phyloP scores from a whole-genome alignment of 306 rosid species.

The Malus sieversii region DNA sequence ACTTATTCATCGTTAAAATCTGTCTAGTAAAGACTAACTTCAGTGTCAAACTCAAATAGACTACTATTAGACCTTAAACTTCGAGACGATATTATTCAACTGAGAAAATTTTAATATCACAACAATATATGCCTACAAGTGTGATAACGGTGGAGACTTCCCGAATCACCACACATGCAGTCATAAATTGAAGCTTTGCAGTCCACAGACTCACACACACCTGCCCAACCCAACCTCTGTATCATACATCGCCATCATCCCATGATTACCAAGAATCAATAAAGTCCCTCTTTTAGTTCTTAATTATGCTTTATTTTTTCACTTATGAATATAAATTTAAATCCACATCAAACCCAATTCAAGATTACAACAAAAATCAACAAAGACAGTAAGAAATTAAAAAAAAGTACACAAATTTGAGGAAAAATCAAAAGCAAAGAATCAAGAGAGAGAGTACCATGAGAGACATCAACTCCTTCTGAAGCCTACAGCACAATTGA shows the following conservation, averaged over 20 bases:
- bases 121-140: not conserved
- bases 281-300: not conserved
- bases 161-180: not conserved
- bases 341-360: not conserved
- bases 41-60: not conserved
- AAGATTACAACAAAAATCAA: not conserved
- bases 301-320: not conserved
- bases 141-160: not conserved
- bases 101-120: not conserved
- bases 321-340: not conserved
- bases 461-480: conserved; percentile 96
- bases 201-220: not conserved
- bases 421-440: conserved; percentile 1
- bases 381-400: not conserved
- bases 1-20: not conserved
- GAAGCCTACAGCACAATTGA: conserved; percentile 48
- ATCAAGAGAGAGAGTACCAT: conserved; percentile 47
- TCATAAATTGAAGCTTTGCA: not conserved
- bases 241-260: not conserved
- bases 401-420: not conserved
- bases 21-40: no score
- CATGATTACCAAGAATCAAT: not conserved
- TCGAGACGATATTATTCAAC: not conserved
- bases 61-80: not conserved
- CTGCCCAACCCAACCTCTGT: not conserved